Percentiles rank a stretch among this genome's conserved stretches.
Conservation (phyloP, 2,329 filamentous ascomycete genomes). For the Magnaporthiopsis rhizophila region DNA sequence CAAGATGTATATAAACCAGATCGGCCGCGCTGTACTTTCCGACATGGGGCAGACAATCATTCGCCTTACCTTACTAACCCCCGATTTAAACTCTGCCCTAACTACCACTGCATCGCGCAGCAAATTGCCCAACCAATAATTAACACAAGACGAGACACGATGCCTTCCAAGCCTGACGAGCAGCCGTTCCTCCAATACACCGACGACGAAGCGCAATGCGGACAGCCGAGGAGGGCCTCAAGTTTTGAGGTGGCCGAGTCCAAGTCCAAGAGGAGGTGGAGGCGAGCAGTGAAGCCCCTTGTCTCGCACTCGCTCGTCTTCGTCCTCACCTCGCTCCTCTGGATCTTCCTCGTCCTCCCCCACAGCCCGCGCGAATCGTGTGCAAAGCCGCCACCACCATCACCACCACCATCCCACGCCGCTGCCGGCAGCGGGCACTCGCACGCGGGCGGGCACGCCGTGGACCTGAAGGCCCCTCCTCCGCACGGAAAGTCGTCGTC, state of each 20-base stretch:
- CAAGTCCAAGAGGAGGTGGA: not conserved
- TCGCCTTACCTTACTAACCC: too few relatives aligned
- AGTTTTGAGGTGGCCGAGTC: not conserved
- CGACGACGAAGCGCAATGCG: constrained; percentile 5
- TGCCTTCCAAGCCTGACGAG: not conserved
- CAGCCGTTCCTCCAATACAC: constrained; percentile 4
- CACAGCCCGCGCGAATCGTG: too few relatives aligned
- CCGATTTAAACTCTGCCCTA: too few relatives aligned
- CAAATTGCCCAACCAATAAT: too few relatives aligned
- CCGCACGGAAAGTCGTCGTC: not conserved
- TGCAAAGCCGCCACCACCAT: not conserved
- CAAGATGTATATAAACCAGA: too few relatives aligned
- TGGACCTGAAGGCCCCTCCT: not conserved
- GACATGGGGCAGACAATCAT: too few relatives aligned
- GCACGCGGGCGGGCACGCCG: constrained; percentile 1
- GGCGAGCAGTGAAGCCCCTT: not conserved
- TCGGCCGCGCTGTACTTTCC: too few relatives aligned
- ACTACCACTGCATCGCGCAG: too few relatives aligned
- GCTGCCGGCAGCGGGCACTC: not conserved
- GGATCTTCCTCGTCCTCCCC: constrained; percentile 5
- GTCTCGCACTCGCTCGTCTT: constrained; percentile 7
- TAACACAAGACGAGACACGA: not conserved
- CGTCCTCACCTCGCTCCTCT: constrained; percentile 6
- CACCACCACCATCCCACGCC: not conserved
- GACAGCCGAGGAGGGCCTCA: not conserved